Evolutionary conservation across 179 eudicot genomes (phyloP), one percentile per base, ranked within the genome.

Genomic region (Carnegiea gigantea): DNA sequence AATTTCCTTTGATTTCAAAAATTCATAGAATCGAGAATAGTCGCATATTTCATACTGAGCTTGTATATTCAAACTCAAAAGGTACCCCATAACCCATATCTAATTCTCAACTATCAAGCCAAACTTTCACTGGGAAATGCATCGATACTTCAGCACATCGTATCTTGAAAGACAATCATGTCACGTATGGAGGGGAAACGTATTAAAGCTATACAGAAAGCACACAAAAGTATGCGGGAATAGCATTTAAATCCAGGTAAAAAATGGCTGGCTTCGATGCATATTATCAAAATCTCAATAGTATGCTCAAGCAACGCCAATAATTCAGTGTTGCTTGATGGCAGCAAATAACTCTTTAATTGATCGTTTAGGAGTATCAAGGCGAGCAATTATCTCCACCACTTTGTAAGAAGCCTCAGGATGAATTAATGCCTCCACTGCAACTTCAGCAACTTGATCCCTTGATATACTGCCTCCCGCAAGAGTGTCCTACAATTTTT

Each of bases 391-490:
- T 60, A 95, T 95, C 85, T 93, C 99, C 77, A 95, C 99, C 15
- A 92, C 99, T 86, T 95, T 95, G 87, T 86, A 95, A 60, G 87
- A 83, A 79, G 97, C 92, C 84, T 92, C 94, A 0, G 94, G 93
- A 83, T 83, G 90, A 75, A 79, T 78, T 89, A 95, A 88, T 54
- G 99, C 94, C 90, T 92, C 95, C 46, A 92, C 94, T 33, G 97
- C 95, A 77, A 93, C 99, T 88, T 93, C 93, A 4, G 99, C 99
- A 59, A 95, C 99, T 81, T 91, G 97, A 86, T 95, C 99, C 80
- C 99, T 90, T 4, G 99, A 95, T 85, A 95, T 92, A 6, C 94
- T 91, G 5, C 95, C 99, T 57, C 88, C 91, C 43, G 70, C 88
- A 21, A 95, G 88, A 44, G 97, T 93, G 87, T 95, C 99, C 99